phyloP scores from a whole-genome alignment of 2,329 filamentous ascomycete species.

The Scorias spongiosa region DNA sequence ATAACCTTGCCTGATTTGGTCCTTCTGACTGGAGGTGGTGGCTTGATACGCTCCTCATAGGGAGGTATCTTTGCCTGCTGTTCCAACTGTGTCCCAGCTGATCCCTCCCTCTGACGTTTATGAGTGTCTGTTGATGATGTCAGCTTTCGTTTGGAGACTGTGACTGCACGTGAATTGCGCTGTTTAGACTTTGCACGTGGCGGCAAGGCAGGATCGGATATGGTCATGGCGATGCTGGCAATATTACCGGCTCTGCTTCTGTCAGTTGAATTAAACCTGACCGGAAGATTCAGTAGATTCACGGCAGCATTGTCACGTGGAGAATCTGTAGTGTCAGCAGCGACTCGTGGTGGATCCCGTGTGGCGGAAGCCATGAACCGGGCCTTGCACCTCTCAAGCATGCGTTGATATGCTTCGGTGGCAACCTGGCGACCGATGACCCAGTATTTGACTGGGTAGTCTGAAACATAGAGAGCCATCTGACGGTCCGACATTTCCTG shows the following conservation, averaged over 20 bases:
- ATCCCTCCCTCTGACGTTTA: not conserved
- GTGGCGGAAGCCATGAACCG: not conserved
- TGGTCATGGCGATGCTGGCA: not conserved
- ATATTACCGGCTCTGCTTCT: not conserved
- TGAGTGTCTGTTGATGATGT: not conserved
- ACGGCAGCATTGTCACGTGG: not conserved
- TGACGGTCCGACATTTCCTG: conserved; percentile 14
- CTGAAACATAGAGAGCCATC: conserved; percentile 15
- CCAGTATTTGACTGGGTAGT: conserved; percentile 15
- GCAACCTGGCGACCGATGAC: conserved; percentile 12
- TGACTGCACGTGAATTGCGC: not conserved
- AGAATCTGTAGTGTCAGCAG: not conserved
- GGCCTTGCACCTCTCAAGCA: conserved; percentile 10
- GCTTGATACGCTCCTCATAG: conserved; percentile 8
- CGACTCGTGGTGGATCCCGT: not conserved
- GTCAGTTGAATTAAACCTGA: not conserved
- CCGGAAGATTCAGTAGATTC: not conserved
- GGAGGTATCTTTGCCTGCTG: conserved; percentile 6
- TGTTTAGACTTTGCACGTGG: not conserved
- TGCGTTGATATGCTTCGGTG: conserved; percentile 7
- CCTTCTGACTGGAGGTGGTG: not conserved
- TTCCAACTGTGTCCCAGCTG: not conserved
- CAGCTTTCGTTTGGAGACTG: not conserved
- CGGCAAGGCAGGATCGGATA: not conserved
- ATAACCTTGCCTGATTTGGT: conserved; percentile 7